Percentiles rank a stretch among this genome's conserved stretches.
Conservation (phyloP, 495 filamentous ascomycete species). For the Venustampulla echinocandica region DNA sequence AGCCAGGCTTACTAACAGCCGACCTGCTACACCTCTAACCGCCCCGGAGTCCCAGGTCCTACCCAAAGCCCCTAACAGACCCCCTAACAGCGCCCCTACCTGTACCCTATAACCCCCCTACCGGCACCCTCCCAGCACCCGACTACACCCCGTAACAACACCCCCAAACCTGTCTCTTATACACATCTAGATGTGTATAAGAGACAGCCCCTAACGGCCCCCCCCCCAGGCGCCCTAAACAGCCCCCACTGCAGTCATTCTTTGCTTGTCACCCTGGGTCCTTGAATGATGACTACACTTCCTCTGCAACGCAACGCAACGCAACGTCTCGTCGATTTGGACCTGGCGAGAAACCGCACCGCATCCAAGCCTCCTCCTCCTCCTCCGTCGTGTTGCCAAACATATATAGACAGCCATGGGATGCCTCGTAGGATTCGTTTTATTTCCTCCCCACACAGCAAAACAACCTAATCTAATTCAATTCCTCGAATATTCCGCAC, state of each 20-base stretch:
- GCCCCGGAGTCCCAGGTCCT: not conserved
- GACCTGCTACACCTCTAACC: no score
- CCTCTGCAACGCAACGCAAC: not conserved
- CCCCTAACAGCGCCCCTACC: not conserved
- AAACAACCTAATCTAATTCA: not conserved
- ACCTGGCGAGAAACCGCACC: not conserved
- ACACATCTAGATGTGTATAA: no score
- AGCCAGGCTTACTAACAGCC: no score
- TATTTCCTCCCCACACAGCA: not conserved
- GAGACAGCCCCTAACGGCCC: not conserved
- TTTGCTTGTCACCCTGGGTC: not conserved
- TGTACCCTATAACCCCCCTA: not conserved
- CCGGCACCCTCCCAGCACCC: not conserved
- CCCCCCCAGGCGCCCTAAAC: not conserved
- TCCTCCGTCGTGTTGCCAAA: not conserved
- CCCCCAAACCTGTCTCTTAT: no score
- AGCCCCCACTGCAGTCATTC: not conserved
- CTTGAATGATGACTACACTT: not conserved
- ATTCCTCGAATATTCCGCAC: not conserved
- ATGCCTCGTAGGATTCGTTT: not conserved
- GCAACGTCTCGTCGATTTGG: not conserved
- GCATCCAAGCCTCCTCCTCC: constrained; percentile 1
- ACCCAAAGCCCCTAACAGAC: not conserved
- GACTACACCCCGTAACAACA: not conserved
- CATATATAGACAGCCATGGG: not conserved